Percentiles rank a stretch among this genome's conserved stretches.
Conservation (phyloP, 768 basidiomycete species). For the Pisolithus microcarpus region DNA sequence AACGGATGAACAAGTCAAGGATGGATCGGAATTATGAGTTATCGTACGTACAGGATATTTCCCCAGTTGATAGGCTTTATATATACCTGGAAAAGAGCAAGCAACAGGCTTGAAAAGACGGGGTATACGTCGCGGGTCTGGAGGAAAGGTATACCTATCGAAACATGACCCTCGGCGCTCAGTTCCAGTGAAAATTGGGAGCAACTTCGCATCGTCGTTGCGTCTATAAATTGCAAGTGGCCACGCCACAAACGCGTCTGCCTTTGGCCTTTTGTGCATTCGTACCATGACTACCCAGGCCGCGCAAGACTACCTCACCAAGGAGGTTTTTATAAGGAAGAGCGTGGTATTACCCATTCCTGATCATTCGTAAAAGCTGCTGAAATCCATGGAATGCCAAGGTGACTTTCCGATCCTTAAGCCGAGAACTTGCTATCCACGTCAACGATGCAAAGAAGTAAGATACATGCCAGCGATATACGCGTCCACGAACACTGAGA, state of each 20-base stretch:
- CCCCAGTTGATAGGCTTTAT: too few relatives aligned
- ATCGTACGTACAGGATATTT: too few relatives aligned
- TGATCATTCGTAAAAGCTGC: neutral
- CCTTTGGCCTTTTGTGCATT: neutral
- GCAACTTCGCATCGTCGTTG: too few relatives aligned
- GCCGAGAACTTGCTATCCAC: conserved; percentile 61
- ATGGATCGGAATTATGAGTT: too few relatives aligned
- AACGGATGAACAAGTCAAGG: too few relatives aligned
- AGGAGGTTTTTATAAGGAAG: conserved; percentile 39
- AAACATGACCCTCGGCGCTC: too few relatives aligned
- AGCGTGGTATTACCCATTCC: conserved; percentile 31
- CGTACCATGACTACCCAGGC: conserved; percentile 19
- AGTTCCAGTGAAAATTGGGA: too few relatives aligned
- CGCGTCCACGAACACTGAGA: neutral
- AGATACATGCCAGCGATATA: conserved; percentile 9
- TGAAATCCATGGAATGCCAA: conserved; percentile 18
- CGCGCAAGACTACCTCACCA: conserved; percentile 37
- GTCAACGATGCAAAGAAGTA: conserved; percentile 79
- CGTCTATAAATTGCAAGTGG: neutral
- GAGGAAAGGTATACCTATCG: too few relatives aligned
- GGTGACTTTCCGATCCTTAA: conserved; percentile 77
- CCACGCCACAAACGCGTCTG: neutral
- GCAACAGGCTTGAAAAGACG: too few relatives aligned
- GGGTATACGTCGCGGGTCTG: too few relatives aligned
- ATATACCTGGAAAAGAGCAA: too few relatives aligned